Percentiles rank a stretch among this genome's conserved stretches.
These are phyloP conservation scores for Cladochytrium tenue DNA, from an alignment of 371 early-diverging fungal species.

Conservation along the genomic window DNA sequence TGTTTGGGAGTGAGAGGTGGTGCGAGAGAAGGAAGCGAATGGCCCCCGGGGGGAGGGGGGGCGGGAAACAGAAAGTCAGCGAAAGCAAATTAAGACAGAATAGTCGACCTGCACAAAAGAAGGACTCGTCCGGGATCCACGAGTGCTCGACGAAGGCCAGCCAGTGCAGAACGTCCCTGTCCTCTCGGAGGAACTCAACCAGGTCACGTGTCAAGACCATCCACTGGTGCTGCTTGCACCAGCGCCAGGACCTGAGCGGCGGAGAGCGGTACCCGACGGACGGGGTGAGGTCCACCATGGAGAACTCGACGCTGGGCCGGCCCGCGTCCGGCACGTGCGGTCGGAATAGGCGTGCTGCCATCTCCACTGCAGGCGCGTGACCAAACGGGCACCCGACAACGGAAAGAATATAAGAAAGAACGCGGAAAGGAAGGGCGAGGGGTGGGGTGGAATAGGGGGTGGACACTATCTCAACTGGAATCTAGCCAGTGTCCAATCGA, in stretches of 20 bases:
- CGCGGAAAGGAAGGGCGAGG: too few species aligned
- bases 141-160: conserved; percentile 43
- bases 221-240: conserved; percentile 46
- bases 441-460: too few species aligned
- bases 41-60: neutral
- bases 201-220: conserved; percentile 35
- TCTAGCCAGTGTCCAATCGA: conserved; percentile 39
- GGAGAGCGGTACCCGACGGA: conserved; percentile 6
- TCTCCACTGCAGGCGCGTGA: conserved; percentile 16
- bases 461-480: too few species aligned
- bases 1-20: too few species aligned
- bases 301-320: conserved; percentile 13
- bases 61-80: neutral
- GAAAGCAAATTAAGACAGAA: neutral
- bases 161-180: conserved; percentile 19
- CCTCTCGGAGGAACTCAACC: conserved; percentile 22
- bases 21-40: too few species aligned
- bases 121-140: conserved; percentile 41
- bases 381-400: too few species aligned
- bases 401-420: too few species aligned
- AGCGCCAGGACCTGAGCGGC: conserved; percentile 34
- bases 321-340: conserved; percentile 31
- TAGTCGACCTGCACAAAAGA: conserved; percentile 35
- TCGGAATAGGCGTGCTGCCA: conserved; percentile 20
- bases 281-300: neutral